Conservation (phyloP, 352 stramenopile species). For the Phytophthora multivora region DNA sequence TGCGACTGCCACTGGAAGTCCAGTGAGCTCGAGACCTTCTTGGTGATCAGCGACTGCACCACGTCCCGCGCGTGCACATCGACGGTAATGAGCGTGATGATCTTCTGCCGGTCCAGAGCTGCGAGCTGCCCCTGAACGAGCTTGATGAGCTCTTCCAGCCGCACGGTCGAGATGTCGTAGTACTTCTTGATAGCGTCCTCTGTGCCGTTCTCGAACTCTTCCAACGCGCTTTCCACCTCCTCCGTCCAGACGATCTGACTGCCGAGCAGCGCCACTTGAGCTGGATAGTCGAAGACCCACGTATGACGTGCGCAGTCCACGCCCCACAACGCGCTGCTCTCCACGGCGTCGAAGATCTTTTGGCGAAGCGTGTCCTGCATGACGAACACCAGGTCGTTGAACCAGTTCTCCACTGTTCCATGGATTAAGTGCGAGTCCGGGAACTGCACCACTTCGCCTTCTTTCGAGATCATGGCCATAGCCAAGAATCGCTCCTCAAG, state of each 20-base stretch:
- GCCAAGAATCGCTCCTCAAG: constrained; percentile 69
- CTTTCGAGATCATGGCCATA: constrained; percentile 95
- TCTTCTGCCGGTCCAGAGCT: constrained; percentile 86
- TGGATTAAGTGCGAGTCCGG: constrained; percentile 78
- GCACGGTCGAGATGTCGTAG: constrained; percentile 89
- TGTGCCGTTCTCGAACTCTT: constrained; percentile 95
- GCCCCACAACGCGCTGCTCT: constrained; percentile 93
- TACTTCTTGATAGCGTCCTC: constrained; percentile 97
- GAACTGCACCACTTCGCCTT: constrained; percentile 92
- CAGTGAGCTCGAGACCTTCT: constrained; percentile 91
- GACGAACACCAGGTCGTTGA: constrained; percentile 94
- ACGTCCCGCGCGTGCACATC: constrained; percentile 97
- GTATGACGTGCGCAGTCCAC: constrained; percentile 79
- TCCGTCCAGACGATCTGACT: constrained; percentile 96
- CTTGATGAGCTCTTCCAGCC: constrained; percentile 93
- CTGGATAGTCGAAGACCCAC: constrained; percentile 92
- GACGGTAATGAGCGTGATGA: constrained; percentile 98
- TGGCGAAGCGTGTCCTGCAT: constrained; percentile 92
- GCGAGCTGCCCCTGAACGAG: constrained; percentile 89
- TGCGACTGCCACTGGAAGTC: constrained; percentile 97
- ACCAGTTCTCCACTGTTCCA: constrained; percentile 91
- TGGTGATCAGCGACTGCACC: constrained; percentile 90
- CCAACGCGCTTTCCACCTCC: constrained; percentile 89
- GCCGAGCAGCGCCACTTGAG: constrained; percentile 80
- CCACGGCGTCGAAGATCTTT: constrained; percentile 90